These are phyloP conservation scores for Plantago coronopus DNA, from an alignment of 305 asterid species.

Conservation along the genomic window DNA sequence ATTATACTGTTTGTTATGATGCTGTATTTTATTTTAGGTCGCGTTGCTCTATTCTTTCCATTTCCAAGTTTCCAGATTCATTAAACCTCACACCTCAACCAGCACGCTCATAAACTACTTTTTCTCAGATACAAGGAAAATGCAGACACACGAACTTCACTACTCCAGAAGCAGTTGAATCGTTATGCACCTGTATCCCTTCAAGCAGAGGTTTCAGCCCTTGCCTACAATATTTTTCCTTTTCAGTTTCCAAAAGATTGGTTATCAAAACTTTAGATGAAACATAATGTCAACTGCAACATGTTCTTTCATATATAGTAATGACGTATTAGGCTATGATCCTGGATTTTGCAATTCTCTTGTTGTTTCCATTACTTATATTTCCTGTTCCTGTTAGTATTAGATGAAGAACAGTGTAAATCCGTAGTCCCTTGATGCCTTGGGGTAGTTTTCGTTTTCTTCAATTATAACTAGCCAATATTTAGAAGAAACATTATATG, in stretches of 20 bases:
- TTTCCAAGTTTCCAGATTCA: not conserved
- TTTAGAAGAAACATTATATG: too few species aligned
- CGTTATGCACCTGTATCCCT: conserved; percentile 83
- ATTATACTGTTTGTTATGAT: too few species aligned
- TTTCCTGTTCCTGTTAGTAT: too few species aligned
- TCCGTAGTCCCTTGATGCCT: too few species aligned
- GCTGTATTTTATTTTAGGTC: too few species aligned
- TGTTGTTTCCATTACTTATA: not conserved
- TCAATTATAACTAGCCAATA: too few species aligned
- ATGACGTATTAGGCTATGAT: too few species aligned
- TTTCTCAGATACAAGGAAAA: conserved; percentile 62
- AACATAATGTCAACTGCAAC: conserved; percentile 11
- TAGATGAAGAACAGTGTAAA: too few species aligned
- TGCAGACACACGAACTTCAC: conserved; percentile 50
- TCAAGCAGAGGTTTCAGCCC: conserved; percentile 65
- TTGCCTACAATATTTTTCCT: conserved; percentile 4
- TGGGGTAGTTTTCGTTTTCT: too few species aligned
- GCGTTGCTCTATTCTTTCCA: not conserved
- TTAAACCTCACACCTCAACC: not conserved
- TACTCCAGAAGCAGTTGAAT: conserved; percentile 70
- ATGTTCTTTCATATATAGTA: not conserved
- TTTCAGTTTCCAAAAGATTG: conserved; percentile 13
- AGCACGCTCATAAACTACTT: not conserved
- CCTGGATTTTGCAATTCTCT: not conserved
- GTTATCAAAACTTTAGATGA: conserved; percentile 5